A percentile compares a stretch with the other conserved stretches of the same genome.
These are phyloP conservation scores for Chalciporus chontae DNA, from an alignment of 768 basidiomycete species.

Conservation along the genomic window DNA sequence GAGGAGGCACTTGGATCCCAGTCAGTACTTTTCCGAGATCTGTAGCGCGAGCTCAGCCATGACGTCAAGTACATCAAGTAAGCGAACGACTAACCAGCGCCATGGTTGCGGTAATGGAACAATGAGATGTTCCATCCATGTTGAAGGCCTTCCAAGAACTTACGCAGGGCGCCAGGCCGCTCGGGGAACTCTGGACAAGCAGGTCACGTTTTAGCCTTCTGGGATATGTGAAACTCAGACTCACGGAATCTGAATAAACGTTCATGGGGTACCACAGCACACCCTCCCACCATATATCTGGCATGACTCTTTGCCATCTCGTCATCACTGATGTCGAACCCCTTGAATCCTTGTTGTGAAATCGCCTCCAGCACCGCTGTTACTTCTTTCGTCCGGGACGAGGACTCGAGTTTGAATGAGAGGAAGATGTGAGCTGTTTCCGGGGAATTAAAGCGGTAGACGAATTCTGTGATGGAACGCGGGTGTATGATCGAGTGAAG, in stretches of 20 bases:
- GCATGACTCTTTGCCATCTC: constrained; percentile 95
- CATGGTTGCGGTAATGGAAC: constrained; percentile 98
- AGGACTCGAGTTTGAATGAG: constrained; percentile 78
- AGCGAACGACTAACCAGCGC: constrained; percentile 64
- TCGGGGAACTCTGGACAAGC: constrained; percentile 83
- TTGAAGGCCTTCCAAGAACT: constrained; percentile 82
- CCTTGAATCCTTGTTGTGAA: constrained; percentile 70
- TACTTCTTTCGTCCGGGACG: constrained; percentile 56
- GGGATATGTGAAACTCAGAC: constrained; percentile 26
- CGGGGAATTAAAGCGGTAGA: constrained; percentile 81
- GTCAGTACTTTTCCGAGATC: constrained; percentile 92
- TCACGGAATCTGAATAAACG: constrained; percentile 89
- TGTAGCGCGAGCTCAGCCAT: constrained; percentile 28
- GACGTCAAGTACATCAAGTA: background rate
- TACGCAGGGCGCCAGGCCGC: constrained; percentile 84
- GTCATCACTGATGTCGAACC: constrained; percentile 87
- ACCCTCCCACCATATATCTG: constrained; percentile 92
- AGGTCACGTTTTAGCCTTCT: background rate
- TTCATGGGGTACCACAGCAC: constrained; percentile 73
- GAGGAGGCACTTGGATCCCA: constrained; percentile 84
- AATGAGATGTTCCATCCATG: constrained; percentile 91
- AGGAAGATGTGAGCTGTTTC: constrained; percentile 82
- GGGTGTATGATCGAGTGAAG: constrained; percentile 88
- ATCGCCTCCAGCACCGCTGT: constrained; percentile 59
- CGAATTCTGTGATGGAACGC: constrained; percentile 91